A percentile compares a stretch with the other conserved stretches of the same genome.
phyloP scores from a whole-genome alignment of 164 flowering plant genomes.

The Macadamia integrifolia region DNA sequence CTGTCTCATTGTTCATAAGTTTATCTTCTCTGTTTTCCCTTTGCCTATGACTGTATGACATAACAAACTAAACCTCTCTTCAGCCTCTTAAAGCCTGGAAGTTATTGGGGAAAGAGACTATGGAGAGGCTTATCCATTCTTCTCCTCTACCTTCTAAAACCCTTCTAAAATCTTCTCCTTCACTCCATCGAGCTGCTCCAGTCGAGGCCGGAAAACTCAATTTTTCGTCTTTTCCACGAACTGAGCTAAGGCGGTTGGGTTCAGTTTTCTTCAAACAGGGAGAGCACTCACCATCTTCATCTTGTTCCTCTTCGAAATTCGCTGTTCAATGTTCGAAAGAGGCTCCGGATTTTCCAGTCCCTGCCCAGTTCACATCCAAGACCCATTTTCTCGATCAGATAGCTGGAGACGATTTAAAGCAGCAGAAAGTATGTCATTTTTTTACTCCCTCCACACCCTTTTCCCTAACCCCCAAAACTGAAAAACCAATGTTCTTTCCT shows the following conservation, averaged over 20 bases:
- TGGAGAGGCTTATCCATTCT: constrained; percentile 69
- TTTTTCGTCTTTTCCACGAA: constrained; percentile 10
- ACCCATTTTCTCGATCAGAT: constrained; percentile 18
- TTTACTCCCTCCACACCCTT: background rate
- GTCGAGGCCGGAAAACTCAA: constrained; percentile 23
- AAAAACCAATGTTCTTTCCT: too few species aligned
- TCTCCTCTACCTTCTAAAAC: constrained; percentile 35
- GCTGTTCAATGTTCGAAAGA: background rate
- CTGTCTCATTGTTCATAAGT: too few species aligned
- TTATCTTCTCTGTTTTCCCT: too few species aligned
- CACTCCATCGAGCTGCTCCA: constrained; percentile 29
- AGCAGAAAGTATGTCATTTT: constrained; percentile 29
- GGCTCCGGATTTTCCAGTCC: constrained; percentile 14
- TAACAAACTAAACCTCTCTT: too few species aligned
- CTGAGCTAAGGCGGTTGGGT: constrained; percentile 21
- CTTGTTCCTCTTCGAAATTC: background rate
- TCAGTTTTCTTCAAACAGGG: constrained; percentile 27
- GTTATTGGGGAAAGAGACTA: constrained; percentile 17
- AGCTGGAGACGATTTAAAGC: constrained; percentile 10
- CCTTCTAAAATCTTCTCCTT: constrained; percentile 22
- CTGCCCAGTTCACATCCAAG: constrained; percentile 11
- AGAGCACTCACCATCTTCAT: constrained; percentile 15
- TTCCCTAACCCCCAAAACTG: too few species aligned
- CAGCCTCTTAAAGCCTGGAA: too few species aligned
- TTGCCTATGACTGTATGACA: too few species aligned